Base-by-base conservation (phyloP, 768 basidiomycete genomes). In the Pleurotus djamor region DNA sequence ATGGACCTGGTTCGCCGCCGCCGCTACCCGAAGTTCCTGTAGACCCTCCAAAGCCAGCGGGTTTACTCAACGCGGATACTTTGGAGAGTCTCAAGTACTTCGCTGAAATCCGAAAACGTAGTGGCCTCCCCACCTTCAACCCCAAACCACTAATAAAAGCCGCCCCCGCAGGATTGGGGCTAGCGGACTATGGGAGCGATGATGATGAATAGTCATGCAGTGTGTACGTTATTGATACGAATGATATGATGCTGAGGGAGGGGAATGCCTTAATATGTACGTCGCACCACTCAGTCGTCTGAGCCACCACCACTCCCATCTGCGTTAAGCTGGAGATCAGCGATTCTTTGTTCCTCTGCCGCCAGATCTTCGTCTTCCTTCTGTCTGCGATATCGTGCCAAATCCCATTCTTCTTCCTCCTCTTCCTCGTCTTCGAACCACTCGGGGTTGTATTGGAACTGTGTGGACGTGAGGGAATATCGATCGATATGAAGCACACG, bases 401-500 rank as follows among this genome's bases (percentile, higher is more conserved):
- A 72, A 72, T 88, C 86, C 75, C 85, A 87, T 47, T 83, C 82
- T 50, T 86, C 86, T 17, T 73, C 72, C 14, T 76, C 81, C 0
- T 82, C 82, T 17, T 86, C 85, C 52, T 88, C 83, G 66, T 94
- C 94, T 63, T 88, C 84, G 77, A 94, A 95, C 91, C 92, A 94
- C 66, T 94, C 92, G 14, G 94, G 91, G 73, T 96, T 95, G 85
- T 92, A 96, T 76, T 92, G 89, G 83, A 97, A 96, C 90, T 94
- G 66, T 5, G 16, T 28, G 21, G 21, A 28, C 21, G 21, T 61
- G 57, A 36, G 17, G 51, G 52, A 60, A 50, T 60, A 51, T n/a
- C 49, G 48, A 51, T 48, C 21, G 63, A 33, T 2, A 52, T 51
- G 41, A 54, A 34, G 59, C 38, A 60, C 55, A 54, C 14, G 37